Base-by-base conservation (phyloP, 2,329 filamentous ascomycete species). In the Cryphonectria naterciae region DNA sequence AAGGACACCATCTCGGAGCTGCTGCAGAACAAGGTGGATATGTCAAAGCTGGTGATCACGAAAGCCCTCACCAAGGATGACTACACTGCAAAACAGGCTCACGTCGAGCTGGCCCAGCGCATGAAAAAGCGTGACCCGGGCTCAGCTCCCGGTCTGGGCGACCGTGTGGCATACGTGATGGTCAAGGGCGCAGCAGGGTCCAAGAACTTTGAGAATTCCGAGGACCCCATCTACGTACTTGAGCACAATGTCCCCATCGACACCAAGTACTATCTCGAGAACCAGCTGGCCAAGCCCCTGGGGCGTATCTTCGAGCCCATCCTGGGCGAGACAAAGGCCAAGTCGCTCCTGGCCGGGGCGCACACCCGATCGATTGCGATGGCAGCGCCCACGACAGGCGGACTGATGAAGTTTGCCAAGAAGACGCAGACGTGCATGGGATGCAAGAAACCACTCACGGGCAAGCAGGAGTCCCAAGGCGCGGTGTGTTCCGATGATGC, bases 371-470 rank as follows among this genome's bases (percentile, higher is more conserved):
- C 93, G 64, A 97, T 99, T 74, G 93, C 94, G 0, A 94, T 98
- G 35, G 95, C 95, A 2, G 96, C 94, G 28, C 95, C 97, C 0
- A 93, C 92, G 0, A 89, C 97, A 73, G 96, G 96, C 70, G 96
- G 96, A 0, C 85, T 99, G 74, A 99, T 99, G 96, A 98, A 97
- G 83, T 99, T 98, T 79, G 89, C 96, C 46, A 98, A 97, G 84
- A 98, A 97, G 85, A 99, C 96, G 3, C 91, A 95, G 83, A 98
- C 96, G 0, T 99, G 96, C 81, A 97, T 99, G 92, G 96, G 95
- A 4, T 99, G 96, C 89, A 99, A 98, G 87, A 98, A 98, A 81
- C 96, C 96, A 4, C 86, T 99, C 65, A 90, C 89, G 8, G 90
- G 89, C 72, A 92, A 93, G 75, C 88, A 92, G 62, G 95, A 98